Conservation (phyloP, 106 monocot genomes). For the Phalaenopsis aphrodite region DNA sequence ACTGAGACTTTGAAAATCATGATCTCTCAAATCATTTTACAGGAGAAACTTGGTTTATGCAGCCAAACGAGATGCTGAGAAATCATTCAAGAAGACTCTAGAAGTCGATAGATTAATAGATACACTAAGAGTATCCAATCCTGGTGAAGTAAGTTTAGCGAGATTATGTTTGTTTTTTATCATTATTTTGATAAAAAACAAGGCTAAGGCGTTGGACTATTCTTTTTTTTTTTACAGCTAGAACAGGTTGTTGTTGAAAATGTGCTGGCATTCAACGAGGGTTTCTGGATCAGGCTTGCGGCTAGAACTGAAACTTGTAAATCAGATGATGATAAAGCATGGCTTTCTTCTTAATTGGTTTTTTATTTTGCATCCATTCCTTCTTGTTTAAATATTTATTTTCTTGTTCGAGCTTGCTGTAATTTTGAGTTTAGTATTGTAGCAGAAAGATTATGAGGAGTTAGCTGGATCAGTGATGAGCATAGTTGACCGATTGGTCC, state of each 20-base stretch:
- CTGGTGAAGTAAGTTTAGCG: constrained; percentile 63
- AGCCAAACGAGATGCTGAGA: constrained; percentile 70
- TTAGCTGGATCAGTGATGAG: constrained; percentile 75
- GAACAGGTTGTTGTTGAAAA: constrained; percentile 91
- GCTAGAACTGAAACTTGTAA: constrained; percentile 86
- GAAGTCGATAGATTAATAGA: constrained; percentile 86
- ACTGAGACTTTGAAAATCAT: background rate
- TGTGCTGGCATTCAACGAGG: constrained; percentile 62
- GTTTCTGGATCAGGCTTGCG: constrained; percentile 91
- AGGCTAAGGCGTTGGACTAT: background rate
- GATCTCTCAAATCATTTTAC: constrained; percentile 16
- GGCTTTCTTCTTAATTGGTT: constrained; percentile 42
- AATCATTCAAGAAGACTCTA: constrained; percentile 75
- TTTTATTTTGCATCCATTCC: constrained; percentile 1
- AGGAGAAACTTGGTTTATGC: constrained; percentile 61
- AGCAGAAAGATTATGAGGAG: constrained; percentile 95
- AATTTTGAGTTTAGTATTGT: background rate
- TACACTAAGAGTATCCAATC: constrained; percentile 60
- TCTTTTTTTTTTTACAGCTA: constrained; percentile 37
- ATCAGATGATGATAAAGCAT: constrained; percentile 97
- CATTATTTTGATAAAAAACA: background rate
- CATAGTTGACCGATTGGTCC: constrained; percentile 84
- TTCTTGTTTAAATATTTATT: background rate
- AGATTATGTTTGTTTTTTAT: background rate
- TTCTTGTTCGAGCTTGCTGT: background rate